These are phyloP conservation scores for Huiozyma naganishii DNA, from an alignment of 805 yeast species.

Conservation along the genomic window DNA sequence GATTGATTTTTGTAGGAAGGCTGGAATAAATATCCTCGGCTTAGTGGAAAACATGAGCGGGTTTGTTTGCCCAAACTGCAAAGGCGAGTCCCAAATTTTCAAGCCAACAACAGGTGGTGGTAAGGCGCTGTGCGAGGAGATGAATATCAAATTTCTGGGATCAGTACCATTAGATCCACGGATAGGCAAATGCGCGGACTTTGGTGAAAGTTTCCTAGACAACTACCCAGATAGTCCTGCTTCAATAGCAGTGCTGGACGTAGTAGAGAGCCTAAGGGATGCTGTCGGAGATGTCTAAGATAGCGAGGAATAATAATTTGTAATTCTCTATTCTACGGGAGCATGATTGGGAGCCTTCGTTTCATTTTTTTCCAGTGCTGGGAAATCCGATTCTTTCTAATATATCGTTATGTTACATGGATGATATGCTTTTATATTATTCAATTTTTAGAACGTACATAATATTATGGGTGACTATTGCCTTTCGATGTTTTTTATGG, in stretches of 20 bases:
- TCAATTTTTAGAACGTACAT: too few species aligned
- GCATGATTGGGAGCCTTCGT: neutral
- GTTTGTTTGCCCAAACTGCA: conserved; percentile 91
- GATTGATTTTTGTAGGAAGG: conserved; percentile 87
- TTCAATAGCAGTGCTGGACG: conserved; percentile 70
- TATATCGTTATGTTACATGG: too few species aligned
- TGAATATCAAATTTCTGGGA: conserved; percentile 72
- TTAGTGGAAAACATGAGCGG: conserved; percentile 97
- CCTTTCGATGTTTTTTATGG: conserved; percentile 14
- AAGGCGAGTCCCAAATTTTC: conserved; percentile 81
- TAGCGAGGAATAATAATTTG: neutral
- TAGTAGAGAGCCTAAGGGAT: conserved; percentile 63
- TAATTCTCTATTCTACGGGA: too few species aligned
- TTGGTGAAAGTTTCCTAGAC: conserved; percentile 77
- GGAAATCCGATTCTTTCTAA: neutral
- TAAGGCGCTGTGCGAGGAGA: conserved; percentile 65
- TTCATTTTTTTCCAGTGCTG: neutral
- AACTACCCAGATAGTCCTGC: conserved; percentile 88
- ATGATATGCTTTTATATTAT: too few species aligned
- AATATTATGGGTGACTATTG: too few species aligned
- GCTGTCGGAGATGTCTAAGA: conserved; percentile 31
- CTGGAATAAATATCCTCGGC: conserved; percentile 76
- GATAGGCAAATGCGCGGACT: conserved; percentile 80
- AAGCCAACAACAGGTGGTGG: conserved; percentile 98
- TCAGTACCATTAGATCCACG: conserved; percentile 93